Base-by-base conservation (phyloP, 225 moss, liverwort and hornwort species). In the Polytrichum formosum region DNA sequence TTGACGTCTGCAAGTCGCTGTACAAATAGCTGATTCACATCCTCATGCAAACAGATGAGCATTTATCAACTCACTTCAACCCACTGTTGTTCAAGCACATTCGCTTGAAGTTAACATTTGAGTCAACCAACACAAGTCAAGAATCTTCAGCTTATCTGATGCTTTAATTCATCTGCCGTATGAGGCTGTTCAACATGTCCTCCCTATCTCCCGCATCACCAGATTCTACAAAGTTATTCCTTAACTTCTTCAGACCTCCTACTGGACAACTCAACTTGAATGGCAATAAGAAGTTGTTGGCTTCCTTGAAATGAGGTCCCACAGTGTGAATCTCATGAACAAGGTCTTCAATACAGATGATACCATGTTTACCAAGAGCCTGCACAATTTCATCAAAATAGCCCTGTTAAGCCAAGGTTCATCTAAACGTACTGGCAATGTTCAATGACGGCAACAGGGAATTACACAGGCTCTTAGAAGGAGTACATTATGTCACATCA, bases 231-330 rank as follows among this genome's bases (percentile, higher is more conserved):
- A 76, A 81, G 27, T 79, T 81, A 55, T 74, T 79, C 59, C 84
- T 74, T 70, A 85, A 82, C 79, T 85, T 88, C 25, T 70, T 79
- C 26, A 84, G 75, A 6, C 88, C 84, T 56, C 84, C 84, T 19
- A 75, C 55, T 61, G 82, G 84, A 56, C 76, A 72, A 59, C 81
- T 85, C 75, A 88, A 68, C 76, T 87, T 87, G 69, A 87, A 81
- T 13, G 87, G 87, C 87, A 81, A 87, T 76, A 87, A 74, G 55
- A 87, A 87, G 72, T 84, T 87, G 79, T 84, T 87, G 53, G 81
- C 87, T 65, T 84, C 81, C 68, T 84, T 87, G 68, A 87, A 87
- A 64, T 56, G 81, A 2, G 87, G 76, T 21, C 87, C 84, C 5
- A 87, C 87, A 20, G 73, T 79, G 69, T 79, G 79, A 60, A 87